Conservation (phyloP, 208 protist species). For the Novymonas esmeraldas region DNA sequence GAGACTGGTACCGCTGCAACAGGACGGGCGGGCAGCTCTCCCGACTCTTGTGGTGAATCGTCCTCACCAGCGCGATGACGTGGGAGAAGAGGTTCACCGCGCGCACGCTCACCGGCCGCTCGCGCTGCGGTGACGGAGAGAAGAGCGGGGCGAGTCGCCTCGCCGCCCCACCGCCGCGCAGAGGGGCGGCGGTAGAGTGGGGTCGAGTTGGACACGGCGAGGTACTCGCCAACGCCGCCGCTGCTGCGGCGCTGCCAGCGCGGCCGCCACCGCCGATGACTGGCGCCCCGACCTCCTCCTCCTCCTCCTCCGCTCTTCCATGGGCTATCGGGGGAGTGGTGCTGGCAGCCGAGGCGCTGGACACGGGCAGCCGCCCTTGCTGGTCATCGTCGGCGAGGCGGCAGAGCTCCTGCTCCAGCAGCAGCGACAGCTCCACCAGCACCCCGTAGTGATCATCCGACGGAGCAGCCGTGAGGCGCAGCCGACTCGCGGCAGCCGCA, state of each 20-base stretch:
- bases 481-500: not conserved
- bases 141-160: not conserved
- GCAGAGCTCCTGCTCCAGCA: slow-evolving; percentile 28
- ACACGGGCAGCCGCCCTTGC: not conserved
- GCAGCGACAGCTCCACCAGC: slow-evolving; percentile 22
- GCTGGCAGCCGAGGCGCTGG: not conserved
- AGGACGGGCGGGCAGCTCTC: slow-evolving; percentile 32
- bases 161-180: not conserved
- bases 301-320: not conserved
- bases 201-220: not conserved
- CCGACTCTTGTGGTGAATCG: slow-evolving; percentile 19
- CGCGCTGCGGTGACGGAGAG: not conserved
- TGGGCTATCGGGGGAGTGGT: not conserved
- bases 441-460: slow-evolving; percentile 26
- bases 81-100: slow-evolving; percentile 11
- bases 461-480: slow-evolving; percentile 10
- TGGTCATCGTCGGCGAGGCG: slow-evolving; percentile 5
- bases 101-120: slow-evolving; percentile 2
- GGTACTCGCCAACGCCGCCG: not conserved
- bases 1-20: slow-evolving; percentile 34
- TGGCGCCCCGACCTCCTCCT: slow-evolving; percentile 1
- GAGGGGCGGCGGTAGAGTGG: not conserved
- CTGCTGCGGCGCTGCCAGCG: not conserved
- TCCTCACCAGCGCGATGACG: slow-evolving; percentile 14
- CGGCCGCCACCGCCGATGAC: not conserved